Base-by-base conservation (phyloP, 2,329 filamentous ascomycete species). In the Dothideomycetes sp. region DNA sequence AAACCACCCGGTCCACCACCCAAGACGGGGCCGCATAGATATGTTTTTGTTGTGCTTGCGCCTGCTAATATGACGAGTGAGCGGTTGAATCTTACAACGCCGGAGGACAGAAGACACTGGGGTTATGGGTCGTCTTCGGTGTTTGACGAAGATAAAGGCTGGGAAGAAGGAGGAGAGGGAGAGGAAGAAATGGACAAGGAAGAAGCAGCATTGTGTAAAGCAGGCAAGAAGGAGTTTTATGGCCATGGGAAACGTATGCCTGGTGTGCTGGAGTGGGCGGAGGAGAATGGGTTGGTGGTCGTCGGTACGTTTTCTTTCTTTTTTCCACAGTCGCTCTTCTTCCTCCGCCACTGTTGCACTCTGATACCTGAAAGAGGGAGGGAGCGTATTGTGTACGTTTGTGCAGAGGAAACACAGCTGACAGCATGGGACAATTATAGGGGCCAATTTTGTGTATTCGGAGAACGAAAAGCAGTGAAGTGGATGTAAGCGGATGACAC, bases 11-110 rank as follows among this genome's bases (percentile, higher is more conserved):
- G 63, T 4, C 72, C 73, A 19, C 73, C 73, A 0, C 56, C 63
- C 5, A 69, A 70, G 55, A 76, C 73, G 0, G 71, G 72, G 3
- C 67, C 68, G 48, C 73, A 77, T 49, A 61, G 73, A 38, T 77
- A 77, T 51, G 68, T 77, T 3, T 73, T 76, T 45, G 56, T 74
- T 4, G 60, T 70, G 5, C 58, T 75, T 41, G 64, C 53, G 47
- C 65, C 58, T 11, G 52, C 44, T 41, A 70, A 70, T 40, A 60
- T 62, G 5, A 68, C 66, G 7, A 61, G 51, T 10, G 57, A 61
- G 40, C 47, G 49, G 15, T 39, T 69, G 36, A 50, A 65, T 44
- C 47, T 74, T 43, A 64, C 53, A 12, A 62, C 55, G 43, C 73
- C 73, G 1, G 54, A 57, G 36, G 62, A 69, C n/a, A 55, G 71